Evolutionary conservation across 228 moss, liverwort and hornwort genomes (phyloP).

Genomic region (Sphagnum fallax): DNA sequence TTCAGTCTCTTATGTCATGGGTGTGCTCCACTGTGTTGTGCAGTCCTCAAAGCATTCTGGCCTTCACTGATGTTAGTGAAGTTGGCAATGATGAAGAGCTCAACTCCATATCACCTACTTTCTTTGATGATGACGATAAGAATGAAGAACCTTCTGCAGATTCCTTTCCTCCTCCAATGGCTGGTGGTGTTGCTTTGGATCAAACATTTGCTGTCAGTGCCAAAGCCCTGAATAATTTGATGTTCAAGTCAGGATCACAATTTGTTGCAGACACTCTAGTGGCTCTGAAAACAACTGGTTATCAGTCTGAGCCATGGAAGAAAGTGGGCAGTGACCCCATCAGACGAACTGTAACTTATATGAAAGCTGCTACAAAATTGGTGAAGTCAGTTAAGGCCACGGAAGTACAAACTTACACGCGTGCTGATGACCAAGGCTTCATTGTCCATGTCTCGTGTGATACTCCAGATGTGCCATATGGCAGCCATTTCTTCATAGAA

Average conservation of each 20-base stretch:
- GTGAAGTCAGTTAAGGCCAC: constrained; percentile 62
- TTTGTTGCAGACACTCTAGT: constrained; percentile 36
- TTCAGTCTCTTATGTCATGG: neutral
- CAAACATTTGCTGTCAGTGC: constrained; percentile 55
- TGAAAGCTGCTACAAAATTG: constrained; percentile 67
- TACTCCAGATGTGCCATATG: constrained; percentile 76
- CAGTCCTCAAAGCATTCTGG: constrained; percentile 15
- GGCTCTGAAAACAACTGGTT: constrained; percentile 55
- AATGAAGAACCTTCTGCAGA: constrained; percentile 33
- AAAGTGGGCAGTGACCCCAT: constrained; percentile 29
- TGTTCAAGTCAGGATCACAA: constrained; percentile 38
- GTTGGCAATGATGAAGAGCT: constrained; percentile 58
- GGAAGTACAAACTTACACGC: constrained; percentile 49
- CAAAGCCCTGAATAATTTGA: constrained; percentile 38
- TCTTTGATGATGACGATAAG: constrained; percentile 76
- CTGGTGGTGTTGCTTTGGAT: constrained; percentile 59
- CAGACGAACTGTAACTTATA: constrained; percentile 41
- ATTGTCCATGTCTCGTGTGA: constrained; percentile 25
- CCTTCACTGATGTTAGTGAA: constrained; percentile 31
- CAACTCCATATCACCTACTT: constrained; percentile 42
- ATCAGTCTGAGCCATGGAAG: constrained; percentile 45
- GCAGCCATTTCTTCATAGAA: constrained; percentile 51
- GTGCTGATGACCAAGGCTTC: constrained; percentile 65
- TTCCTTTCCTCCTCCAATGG: constrained; percentile 41
- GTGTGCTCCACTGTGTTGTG: constrained; percentile 3